Evolutionary conservation across 345 rosid species (phyloP), one percentile per base, ranked within the genome.

Genomic region (Populus nigra): DNA sequence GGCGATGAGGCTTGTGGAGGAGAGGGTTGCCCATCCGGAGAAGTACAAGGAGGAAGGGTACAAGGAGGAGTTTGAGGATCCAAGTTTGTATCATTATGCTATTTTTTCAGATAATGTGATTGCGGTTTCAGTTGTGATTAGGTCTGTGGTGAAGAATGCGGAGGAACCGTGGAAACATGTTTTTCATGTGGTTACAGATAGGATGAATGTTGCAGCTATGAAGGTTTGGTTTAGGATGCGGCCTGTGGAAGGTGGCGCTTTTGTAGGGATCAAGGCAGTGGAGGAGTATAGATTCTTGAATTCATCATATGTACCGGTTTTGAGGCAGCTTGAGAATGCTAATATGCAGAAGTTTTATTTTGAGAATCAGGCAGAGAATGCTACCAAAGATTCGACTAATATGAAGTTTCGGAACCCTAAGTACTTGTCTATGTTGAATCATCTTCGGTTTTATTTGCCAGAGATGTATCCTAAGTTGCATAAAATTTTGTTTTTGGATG

Each of bases 161-260:
- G 86, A 89, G 69, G 96, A 94, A 77, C 92, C 96, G 0, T 87
- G 87, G 89, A 92, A 85, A 81, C 96, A 91, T 81, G 98, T 94
- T 23, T 94, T 94, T 57, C 98, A 94, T 79, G 87, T 94, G 35
- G 96, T 94, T 57, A 91, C 96, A 0, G 90, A 94, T 81, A 83
- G 90, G 68, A 93, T 90, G 97, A 90, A 88, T 85, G 80, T 93
- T 29, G 97, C 97, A 57, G 98, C 98, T 1, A 90, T 93, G 98
- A 93, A 93, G 88, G 98, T 91, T 7, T 94, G 98, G 98, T 94
- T 93, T 80, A 82, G 83, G 88, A 94, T 94, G 98, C 89, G 92
- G 84, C 93, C 96, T 49, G 89, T 90, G 69, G 89, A 91, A 41
- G 98, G 97, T 47, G 84, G 84, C 4, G 93, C 93, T 0, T 88